Percentiles rank a stretch among this genome's conserved stretches.
Evolutionary conservation across 2,329 filamentous ascomycete genomes (phyloP).

Genomic region (Lachnellula hyalina): DNA sequence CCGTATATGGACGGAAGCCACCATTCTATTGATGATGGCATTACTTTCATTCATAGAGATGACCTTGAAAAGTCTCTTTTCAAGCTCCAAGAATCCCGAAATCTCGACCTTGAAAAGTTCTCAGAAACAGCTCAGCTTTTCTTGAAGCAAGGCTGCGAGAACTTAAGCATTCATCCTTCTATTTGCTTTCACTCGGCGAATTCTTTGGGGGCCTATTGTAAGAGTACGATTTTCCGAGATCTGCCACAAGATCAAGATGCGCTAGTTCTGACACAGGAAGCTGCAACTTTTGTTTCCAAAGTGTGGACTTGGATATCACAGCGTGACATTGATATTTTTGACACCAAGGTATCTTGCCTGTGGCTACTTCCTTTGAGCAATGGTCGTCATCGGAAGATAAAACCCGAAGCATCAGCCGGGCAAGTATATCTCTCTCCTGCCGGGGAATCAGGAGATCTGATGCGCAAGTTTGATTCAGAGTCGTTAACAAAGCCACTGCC

Average conservation of each 20-base stretch:
- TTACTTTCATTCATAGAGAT: conserved; percentile 17
- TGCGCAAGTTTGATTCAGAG: conserved; percentile 11
- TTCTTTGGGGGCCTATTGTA: conserved; percentile 13
- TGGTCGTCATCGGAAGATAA: conserved; percentile 19
- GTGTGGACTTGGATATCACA: conserved; percentile 18
- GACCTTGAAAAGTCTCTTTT: conserved; percentile 18
- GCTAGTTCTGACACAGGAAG: conserved; percentile 2
- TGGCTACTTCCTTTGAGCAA: conserved; percentile 28
- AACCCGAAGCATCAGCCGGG: conserved; percentile 3
- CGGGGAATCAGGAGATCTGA: conserved; percentile 11
- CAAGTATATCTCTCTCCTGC: conserved; percentile 6
- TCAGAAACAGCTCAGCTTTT: neutral
- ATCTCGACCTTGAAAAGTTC: conserved; percentile 16
- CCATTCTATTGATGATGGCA: conserved; percentile 9
- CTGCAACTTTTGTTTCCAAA: conserved; percentile 6
- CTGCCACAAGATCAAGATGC: conserved; percentile 7
- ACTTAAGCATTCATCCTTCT: conserved; percentile 7
- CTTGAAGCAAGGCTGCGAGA: conserved; percentile 8
- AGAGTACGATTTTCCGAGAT: conserved; percentile 9
- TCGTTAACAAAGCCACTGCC: conserved; percentile 1
- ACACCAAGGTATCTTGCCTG: conserved; percentile 12
- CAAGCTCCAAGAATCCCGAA: conserved; percentile 6
- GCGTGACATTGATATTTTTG: conserved; percentile 8
- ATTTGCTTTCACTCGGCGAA: conserved; percentile 16
- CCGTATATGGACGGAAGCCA: conserved; percentile 21